Conservation (phyloP, 2,329 filamentous ascomycete species). For the Fusarium decemcellulare region DNA sequence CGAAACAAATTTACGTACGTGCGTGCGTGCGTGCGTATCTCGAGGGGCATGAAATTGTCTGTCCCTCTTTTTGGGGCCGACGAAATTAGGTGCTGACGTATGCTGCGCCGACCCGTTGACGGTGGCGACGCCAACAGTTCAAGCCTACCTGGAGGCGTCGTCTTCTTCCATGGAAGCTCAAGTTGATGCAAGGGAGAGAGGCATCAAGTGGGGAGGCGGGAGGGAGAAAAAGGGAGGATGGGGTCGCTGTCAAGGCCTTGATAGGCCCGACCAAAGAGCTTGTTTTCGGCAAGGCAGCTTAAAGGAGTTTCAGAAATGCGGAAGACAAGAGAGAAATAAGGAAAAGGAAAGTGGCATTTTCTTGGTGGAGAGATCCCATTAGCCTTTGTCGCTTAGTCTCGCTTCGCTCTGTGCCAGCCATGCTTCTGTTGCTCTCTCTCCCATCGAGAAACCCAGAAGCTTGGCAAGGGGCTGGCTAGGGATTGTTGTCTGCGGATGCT, state of each 20-base stretch:
- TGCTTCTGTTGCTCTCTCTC: background rate
- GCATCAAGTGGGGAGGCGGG: constrained; percentile 24
- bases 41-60: background rate
- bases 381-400: background rate
- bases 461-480: background rate
- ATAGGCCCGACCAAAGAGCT: background rate
- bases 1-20: constrained; percentile 7
- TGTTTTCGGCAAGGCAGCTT: background rate
- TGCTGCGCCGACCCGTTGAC: constrained; percentile 13
- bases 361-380: background rate
- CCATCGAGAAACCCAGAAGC: background rate
- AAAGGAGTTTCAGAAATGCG: constrained; percentile 17
- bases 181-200: constrained; percentile 25
- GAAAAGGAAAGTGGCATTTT: constrained; percentile 5
- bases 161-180: constrained; percentile 9
- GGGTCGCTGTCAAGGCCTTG: background rate
- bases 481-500: constrained; percentile 1
- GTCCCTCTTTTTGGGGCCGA: background rate
- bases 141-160: background rate
- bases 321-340: constrained; percentile 2
- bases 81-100: constrained; percentile 46
- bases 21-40: too few relatives aligned
- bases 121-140: constrained; percentile 5
- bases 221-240: constrained; percentile 15
- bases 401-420: background rate